Conservation (phyloP, 495 filamentous ascomycete species). For the Xylaria acuta region DNA sequence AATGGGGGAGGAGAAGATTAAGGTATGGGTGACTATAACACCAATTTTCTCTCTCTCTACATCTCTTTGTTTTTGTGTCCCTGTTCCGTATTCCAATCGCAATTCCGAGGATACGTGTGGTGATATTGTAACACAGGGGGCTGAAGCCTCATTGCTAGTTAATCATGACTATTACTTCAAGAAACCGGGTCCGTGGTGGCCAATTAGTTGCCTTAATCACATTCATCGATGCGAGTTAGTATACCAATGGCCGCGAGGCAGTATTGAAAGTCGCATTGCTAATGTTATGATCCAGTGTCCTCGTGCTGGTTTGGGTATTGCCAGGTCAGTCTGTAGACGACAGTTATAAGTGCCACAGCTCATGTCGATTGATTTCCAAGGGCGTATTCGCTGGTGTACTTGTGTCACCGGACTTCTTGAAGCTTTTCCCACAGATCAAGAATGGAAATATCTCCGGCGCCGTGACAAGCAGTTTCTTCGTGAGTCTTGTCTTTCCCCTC, state of each 20-base stretch:
- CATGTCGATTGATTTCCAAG: constrained; percentile 11
- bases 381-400: constrained; percentile 50
- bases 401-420: constrained; percentile 43
- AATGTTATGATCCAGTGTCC: constrained; percentile 28
- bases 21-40: background rate
- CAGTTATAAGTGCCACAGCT: background rate
- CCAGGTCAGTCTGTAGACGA: constrained; percentile 30
- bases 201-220: constrained; percentile 37
- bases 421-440: constrained; percentile 31
- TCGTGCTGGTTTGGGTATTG: constrained; percentile 38
- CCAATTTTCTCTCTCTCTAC: background rate
- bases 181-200: constrained; percentile 24
- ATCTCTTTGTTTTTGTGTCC: background rate
- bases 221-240: constrained; percentile 36
- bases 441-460: constrained; percentile 39
- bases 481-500: constrained; percentile 36
- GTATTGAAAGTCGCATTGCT: background rate
- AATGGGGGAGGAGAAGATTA: background rate
- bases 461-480: constrained; percentile 51
- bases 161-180: background rate
- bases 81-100: background rate
- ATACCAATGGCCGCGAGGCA: background rate
- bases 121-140: background rate
- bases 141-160: background rate
- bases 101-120: background rate